Conservation (phyloP, 495 filamentous ascomycete species). For the Penicillium canariense region DNA sequence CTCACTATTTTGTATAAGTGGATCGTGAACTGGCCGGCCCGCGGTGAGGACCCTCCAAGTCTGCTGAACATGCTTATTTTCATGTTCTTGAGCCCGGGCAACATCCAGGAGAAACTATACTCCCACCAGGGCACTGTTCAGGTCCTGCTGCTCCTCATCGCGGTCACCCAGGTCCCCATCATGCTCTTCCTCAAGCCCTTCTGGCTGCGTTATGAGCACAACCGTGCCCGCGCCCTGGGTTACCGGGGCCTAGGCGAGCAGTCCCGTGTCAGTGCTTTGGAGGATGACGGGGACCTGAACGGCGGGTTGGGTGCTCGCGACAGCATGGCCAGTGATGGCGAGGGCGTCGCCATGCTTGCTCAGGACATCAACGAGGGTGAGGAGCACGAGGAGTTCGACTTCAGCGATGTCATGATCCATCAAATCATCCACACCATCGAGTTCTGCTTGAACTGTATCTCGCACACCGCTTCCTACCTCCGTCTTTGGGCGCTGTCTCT, state of each 20-base stretch:
- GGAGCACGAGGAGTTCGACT: conserved; percentile 94
- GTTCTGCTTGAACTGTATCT: conserved; percentile 99
- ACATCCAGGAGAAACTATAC: conserved; percentile 71
- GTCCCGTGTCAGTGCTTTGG: conserved; percentile 80
- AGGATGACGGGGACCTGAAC: conserved; percentile 67
- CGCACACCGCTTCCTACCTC: conserved; percentile 97
- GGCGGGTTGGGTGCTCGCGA: conserved; percentile 53
- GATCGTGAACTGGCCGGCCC: conserved; percentile 80
- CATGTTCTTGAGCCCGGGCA: conserved; percentile 93
- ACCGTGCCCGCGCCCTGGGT: conserved; percentile 77
- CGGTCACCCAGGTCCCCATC: conserved; percentile 81
- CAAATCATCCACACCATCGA: conserved; percentile 99
- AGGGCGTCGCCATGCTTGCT: conserved; percentile 88
- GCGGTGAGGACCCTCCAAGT: conserved; percentile 66
- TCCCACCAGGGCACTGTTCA: conserved; percentile 73
- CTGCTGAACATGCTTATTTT: conserved; percentile 99
- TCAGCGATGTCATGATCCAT: conserved; percentile 95
- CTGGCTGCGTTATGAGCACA: conserved; percentile 89
- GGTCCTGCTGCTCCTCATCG: conserved; percentile 74
- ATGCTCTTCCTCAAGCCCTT: conserved; percentile 94
- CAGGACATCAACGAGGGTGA: conserved; percentile 73
- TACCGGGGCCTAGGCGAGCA: conserved; percentile 91
- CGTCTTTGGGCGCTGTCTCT: conserved; percentile 97
- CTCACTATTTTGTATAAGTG: conserved; percentile 96
- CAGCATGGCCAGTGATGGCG: conserved; percentile 76